Base-by-base conservation (phyloP, 495 filamentous ascomycete genomes). In the Xylaria nigripes region DNA sequence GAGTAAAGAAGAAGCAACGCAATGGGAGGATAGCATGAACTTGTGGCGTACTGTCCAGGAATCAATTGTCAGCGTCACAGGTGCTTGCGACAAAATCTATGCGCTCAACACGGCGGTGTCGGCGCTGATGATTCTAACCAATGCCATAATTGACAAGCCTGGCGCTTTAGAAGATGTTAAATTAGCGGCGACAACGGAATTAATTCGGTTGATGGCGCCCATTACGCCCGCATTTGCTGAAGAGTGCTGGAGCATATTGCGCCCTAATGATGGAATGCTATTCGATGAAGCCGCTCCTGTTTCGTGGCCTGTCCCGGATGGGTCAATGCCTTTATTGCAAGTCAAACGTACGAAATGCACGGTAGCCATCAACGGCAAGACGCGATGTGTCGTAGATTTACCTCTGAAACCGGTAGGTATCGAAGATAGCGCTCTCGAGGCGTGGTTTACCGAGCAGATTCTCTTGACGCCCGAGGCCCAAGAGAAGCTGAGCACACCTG, bases 51-150 rank as follows among this genome's bases (percentile, higher is more conserved):
- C 73, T 6, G 78, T 83, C 9, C 86, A 92, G 57, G 69, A 74
- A 34, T 85, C 85, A 16, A 84, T 94, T 38, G 52, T 57, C 1
- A 82, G 76, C n/a, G 81, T 91, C 53, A 89, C 84, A 0, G 66
- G 70, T 5, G 81, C 85, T n/a, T 80, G 90, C 51, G 73, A 84
- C 50, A 75, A 76, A 30, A 85, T 87, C 1, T 85, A 87, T 57
- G 65, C 83, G 1, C 74, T 95, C 41, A 95, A 95, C 67, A 93
- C 87, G 2, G 78, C 86, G 30, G 79, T 95, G 16, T 90, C 86
- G 2, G 86, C 90, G 59, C 72, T 95, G 30, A 95, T 86, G 70
- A 80, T 78, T 16, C 76, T 95, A 2, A 89, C 87, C 12, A 92
- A 94, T 62, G 56, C 70, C 2, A 72, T 95, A 23, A 55, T 65